phyloP scores from a whole-genome alignment of 1,284 basidiomycete genomes.

The Cutaneotrichosporon daszewskae region DNA sequence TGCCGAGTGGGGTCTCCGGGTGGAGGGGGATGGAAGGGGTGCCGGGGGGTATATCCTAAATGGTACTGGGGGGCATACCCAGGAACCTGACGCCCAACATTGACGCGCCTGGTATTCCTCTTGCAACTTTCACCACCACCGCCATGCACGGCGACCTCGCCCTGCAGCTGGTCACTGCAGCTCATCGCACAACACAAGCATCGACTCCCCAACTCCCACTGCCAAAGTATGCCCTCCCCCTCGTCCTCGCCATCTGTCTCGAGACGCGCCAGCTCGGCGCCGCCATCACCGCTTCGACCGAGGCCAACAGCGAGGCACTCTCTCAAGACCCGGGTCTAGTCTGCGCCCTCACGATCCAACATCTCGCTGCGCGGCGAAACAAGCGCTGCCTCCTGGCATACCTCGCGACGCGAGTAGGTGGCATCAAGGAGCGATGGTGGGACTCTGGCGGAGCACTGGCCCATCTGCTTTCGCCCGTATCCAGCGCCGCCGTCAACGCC shows the following conservation, averaged over 20 bases:
- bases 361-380: conserved; percentile 81
- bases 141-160: conserved; percentile 67
- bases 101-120: not conserved
- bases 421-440: conserved; percentile 83
- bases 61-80: too few relatives aligned
- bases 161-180: conserved; percentile 78
- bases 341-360: conserved; percentile 73
- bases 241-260: conserved; percentile 77
- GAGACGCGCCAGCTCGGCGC: conserved; percentile 80
- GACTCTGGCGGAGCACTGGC: conserved; percentile 83
- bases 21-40: too few relatives aligned
- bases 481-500: not conserved
- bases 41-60: too few relatives aligned
- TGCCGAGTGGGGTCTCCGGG: too few relatives aligned
- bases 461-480: conserved; percentile 61
- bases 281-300: conserved; percentile 43
- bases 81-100: too few relatives aligned
- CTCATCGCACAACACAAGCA: conserved; percentile 72
- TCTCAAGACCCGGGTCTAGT: conserved; percentile 50
- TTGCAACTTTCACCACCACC: conserved; percentile 1
- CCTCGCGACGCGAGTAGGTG: conserved; percentile 74
- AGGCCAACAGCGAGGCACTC: conserved; percentile 32
- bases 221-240: conserved; percentile 84
- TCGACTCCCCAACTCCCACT: conserved; percentile 58
- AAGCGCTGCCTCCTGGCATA: conserved; percentile 91